phyloP scores from a whole-genome alignment of 164 flowering plant species.

The Buxus sempervirens region DNA sequence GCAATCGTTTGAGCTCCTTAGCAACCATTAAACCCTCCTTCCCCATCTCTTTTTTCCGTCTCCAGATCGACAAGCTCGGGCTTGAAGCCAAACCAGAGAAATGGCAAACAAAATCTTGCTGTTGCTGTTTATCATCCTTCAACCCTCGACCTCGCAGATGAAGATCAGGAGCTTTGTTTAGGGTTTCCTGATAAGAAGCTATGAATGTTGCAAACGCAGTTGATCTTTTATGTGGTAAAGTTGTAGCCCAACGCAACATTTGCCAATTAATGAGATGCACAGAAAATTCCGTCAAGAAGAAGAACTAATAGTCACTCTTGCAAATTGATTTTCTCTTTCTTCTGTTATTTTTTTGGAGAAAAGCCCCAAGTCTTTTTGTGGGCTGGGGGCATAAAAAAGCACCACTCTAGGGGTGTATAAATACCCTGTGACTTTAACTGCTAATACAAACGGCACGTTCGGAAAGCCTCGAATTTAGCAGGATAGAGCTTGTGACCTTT shows the following conservation, averaged over 20 bases:
- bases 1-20: conserved; percentile 77
- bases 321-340: no score
- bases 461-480: no score
- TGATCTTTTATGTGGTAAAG: neutral
- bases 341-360: no score
- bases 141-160: neutral
- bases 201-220: neutral
- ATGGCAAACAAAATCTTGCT: neutral
- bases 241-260: conserved; percentile 15
- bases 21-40: conserved; percentile 81
- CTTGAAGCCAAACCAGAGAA: conserved; percentile 44
- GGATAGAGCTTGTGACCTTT: no score
- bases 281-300: no score
- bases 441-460: no score
- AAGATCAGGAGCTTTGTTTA: neutral
- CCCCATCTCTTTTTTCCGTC: conserved; percentile 86
- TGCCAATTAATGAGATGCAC: neutral
- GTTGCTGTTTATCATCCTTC: neutral
- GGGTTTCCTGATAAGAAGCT: neutral
- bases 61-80: conserved; percentile 91
- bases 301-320: no score
- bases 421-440: no score
- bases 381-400: no score
- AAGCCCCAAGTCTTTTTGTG: no score
- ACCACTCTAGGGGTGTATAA: no score